These are phyloP conservation scores for Russula sp. DNA, from an alignment of 768 basidiomycete genomes.

Conservation along the genomic window DNA sequence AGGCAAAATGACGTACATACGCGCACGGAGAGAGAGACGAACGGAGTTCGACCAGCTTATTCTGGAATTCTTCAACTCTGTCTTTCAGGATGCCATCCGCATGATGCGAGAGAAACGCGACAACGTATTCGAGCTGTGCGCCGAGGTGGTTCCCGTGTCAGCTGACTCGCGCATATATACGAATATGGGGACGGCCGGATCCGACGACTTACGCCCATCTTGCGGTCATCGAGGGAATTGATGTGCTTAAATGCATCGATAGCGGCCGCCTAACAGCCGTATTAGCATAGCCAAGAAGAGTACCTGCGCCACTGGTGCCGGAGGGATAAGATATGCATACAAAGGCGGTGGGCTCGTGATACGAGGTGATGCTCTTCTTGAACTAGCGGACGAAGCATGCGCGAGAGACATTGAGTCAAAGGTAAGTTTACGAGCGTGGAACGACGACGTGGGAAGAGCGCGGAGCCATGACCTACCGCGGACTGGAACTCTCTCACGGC, in stretches of 20 bases:
- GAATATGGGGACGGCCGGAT: no score
- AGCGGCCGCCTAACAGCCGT: slow-evolving; percentile 40
- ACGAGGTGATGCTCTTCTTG: slow-evolving; percentile 3
- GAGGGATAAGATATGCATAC: neutral
- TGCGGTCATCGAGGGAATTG: slow-evolving; percentile 67
- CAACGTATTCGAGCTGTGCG: slow-evolving; percentile 53
- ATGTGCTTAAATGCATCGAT: slow-evolving; percentile 55
- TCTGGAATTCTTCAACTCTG: slow-evolving; percentile 33
- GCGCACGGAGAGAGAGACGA: neutral
- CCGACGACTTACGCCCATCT: slow-evolving; percentile 52
- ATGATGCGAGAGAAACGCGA: slow-evolving; percentile 54
- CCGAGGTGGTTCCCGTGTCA: neutral
- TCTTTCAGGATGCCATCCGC: slow-evolving; percentile 33
- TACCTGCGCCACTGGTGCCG: neutral
- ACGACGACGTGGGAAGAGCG: no score
- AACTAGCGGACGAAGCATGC: neutral
- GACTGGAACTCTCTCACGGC: slow-evolving; percentile 6
- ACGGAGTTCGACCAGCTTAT: slow-evolving; percentile 47
- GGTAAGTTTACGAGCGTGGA: neutral
- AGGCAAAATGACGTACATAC: neutral
- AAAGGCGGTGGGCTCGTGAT: slow-evolving; percentile 1
- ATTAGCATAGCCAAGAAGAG: neutral
- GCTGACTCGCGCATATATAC: neutral
- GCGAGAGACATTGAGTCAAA: neutral
- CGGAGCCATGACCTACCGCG: neutral